A percentile compares a stretch with the other conserved stretches of the same genome.
phyloP scores from a whole-genome alignment of 192 early-diverging fungal genomes.

The Chytriomyces sp. region DNA sequence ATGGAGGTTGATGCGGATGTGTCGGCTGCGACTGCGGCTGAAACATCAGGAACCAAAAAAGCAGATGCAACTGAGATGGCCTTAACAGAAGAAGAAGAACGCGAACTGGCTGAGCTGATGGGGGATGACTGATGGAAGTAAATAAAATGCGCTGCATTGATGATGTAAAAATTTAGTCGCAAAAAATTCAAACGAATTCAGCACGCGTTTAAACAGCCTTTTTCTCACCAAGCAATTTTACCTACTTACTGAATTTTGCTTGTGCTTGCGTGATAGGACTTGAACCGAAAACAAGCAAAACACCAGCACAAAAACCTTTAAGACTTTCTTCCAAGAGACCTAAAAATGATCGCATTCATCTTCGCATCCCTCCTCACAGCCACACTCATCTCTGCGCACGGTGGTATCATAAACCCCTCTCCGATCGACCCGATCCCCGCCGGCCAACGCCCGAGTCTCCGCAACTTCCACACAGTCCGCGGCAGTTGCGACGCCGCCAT shows the following conservation, averaged over 20 bases:
- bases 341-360: not conserved
- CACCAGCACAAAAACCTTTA: too few relatives aligned
- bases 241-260: too few relatives aligned
- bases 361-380: not conserved
- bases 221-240: too few relatives aligned
- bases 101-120: slow-evolving; percentile 87
- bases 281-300: too few relatives aligned
- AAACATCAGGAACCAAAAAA: slow-evolving; percentile 3
- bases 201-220: too few relatives aligned
- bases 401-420: not conserved
- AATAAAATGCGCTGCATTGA: not conserved
- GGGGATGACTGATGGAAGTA: slow-evolving; percentile 42
- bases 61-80: not conserved
- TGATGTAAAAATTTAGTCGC: too few relatives aligned
- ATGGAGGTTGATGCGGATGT: slow-evolving; percentile 18
- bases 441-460: not conserved
- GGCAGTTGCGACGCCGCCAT: not conserved
- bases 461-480: slow-evolving; percentile 11
- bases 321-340: too few relatives aligned
- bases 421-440: slow-evolving; percentile 2
- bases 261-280: too few relatives aligned
- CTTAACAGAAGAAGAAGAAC: slow-evolving; percentile 90
- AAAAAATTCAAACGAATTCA: too few relatives aligned
- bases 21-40: slow-evolving; percentile 15
- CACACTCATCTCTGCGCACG: slow-evolving; percentile 4